phyloP scores from a whole-genome alignment of 352 stramenopile species.

The Phytophthora hibernalis region DNA sequence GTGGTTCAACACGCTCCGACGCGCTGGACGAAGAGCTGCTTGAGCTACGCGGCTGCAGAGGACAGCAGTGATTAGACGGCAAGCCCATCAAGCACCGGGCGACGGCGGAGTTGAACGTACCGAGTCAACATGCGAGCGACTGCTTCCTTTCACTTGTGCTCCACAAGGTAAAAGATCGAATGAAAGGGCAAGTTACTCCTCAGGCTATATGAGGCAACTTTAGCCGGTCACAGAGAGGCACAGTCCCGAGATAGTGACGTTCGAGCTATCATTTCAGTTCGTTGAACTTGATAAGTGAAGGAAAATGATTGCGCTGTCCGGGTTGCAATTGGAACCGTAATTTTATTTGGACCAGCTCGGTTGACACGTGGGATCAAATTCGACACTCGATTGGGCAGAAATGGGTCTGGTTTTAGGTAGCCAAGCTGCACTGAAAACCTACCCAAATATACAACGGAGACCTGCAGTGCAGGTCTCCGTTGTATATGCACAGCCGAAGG shows the following conservation, averaged over 20 bases:
- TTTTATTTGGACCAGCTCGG: not conserved
- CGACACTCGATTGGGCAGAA: constrained; percentile 17
- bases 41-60: constrained; percentile 16
- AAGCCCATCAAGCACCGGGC: not conserved
- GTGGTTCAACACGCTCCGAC: constrained; percentile 9
- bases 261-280: not conserved
- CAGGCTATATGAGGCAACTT: not conserved
- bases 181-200: constrained; percentile 9
- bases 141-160: constrained; percentile 14
- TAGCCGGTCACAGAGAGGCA: not conserved
- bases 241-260: not conserved
- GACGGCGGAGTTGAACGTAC: not conserved
- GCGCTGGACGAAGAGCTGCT: constrained; percentile 12
- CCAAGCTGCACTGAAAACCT: too few relatives aligned
- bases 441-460: too few relatives aligned
- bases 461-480: too few relatives aligned
- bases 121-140: constrained; percentile 16
- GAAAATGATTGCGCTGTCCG: not conserved
- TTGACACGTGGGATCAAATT: constrained; percentile 2
- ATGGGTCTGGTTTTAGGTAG: not conserved
- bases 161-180: constrained; percentile 18
- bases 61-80: not conserved
- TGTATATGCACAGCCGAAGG: too few relatives aligned
- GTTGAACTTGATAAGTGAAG: not conserved
- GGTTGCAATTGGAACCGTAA: not conserved